phyloP scores from a whole-genome alignment of 495 filamentous ascomycete species.

The Trichoderma reesei region DNA sequence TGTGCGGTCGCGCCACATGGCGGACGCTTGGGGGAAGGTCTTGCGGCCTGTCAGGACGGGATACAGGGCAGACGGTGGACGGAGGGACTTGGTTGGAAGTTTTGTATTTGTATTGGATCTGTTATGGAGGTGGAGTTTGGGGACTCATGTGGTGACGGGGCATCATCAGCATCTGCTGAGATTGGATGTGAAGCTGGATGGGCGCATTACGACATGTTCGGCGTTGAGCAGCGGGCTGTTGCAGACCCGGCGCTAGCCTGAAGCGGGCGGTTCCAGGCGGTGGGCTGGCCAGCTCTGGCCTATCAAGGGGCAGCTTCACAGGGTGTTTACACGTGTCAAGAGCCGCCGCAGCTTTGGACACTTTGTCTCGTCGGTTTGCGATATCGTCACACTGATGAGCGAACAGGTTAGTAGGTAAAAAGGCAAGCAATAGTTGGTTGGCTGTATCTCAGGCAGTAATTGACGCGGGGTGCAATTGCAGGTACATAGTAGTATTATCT shows the following conservation, averaged over 20 bases:
- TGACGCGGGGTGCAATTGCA: not conserved
- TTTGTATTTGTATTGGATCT: too few relatives aligned
- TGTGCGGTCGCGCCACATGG: slow-evolving; percentile 96
- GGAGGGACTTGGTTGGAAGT: not conserved
- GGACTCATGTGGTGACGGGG: not conserved
- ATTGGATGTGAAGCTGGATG: not conserved
- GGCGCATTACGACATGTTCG: not conserved
- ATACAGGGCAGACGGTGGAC: not conserved
- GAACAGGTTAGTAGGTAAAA: too few relatives aligned
- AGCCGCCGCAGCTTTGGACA: not conserved
- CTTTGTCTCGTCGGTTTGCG: too few relatives aligned
- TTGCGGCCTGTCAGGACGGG: not conserved
- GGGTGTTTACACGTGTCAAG: not conserved
- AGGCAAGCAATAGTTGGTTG: too few relatives aligned
- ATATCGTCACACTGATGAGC: too few relatives aligned
- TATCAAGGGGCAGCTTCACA: not conserved
- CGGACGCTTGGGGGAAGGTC: slow-evolving; percentile 35
- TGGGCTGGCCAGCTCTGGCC: not conserved
- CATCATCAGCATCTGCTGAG: not conserved
- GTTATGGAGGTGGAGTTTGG: not conserved
- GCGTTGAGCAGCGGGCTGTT: not conserved
- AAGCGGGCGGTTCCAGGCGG: not conserved
- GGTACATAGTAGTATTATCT: not conserved
- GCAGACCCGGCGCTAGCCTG: not conserved
- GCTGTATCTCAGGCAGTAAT: not conserved